phyloP scores from a whole-genome alignment of 176 grass and related monocot genomes.

The Thalia dealbata region DNA sequence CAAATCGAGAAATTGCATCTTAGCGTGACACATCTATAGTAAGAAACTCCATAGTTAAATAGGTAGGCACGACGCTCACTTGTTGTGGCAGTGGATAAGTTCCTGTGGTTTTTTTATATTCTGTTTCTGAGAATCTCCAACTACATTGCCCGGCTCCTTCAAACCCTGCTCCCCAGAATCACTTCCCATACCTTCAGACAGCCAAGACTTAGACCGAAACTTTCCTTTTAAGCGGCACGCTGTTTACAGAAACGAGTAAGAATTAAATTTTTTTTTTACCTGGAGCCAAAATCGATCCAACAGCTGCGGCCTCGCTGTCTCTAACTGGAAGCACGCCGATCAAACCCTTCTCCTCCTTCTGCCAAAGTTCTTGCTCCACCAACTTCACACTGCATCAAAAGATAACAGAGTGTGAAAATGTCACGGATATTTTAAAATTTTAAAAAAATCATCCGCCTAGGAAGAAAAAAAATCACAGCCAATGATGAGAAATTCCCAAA shows the following conservation, averaged over 20 bases:
- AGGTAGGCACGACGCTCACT: slow-evolving; percentile 34
- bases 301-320: slow-evolving; percentile 48
- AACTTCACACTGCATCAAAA: slow-evolving; percentile 69
- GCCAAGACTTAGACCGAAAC: background rate
- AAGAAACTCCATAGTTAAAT: too few relatives aligned
- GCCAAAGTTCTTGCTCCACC: slow-evolving; percentile 98
- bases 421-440: background rate
- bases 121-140: slow-evolving; percentile 49
- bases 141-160: slow-evolving; percentile 37
- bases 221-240: background rate
- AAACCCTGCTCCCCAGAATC: slow-evolving; percentile 42
- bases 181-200: slow-evolving; percentile 1
- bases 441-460: background rate
- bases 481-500: background rate
- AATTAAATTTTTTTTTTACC: too few relatives aligned
- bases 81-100: slow-evolving; percentile 83
- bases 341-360: slow-evolving; percentile 86
- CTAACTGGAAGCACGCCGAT: slow-evolving; percentile 91
- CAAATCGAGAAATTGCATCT: background rate
- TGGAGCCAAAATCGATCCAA: slow-evolving; percentile 68
- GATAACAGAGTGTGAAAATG: background rate
- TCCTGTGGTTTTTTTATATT: slow-evolving; percentile 67
- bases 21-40: background rate
- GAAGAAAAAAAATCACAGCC: background rate
- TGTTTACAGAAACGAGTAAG: slow-evolving; percentile 19